phyloP scores from a whole-genome alignment of 1,139 yeast genomes.

The Protomyces gravidus region DNA sequence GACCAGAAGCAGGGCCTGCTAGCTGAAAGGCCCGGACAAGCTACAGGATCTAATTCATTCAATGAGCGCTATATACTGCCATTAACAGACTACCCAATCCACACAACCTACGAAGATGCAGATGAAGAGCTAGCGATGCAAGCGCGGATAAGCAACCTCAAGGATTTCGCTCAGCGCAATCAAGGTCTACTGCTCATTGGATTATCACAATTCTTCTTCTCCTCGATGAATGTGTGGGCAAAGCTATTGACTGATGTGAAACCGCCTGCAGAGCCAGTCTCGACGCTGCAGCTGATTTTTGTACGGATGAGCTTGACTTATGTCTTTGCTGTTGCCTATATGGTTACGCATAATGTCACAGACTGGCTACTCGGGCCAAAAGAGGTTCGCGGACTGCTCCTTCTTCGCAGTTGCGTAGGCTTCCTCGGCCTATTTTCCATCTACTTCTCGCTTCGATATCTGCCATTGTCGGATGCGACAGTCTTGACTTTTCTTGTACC shows the following conservation, averaged over 20 bases:
- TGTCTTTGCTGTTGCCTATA: conserved; percentile 25
- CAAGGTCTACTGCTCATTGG: conserved; percentile 33
- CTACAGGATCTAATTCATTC: neutral
- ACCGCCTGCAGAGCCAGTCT: conserved; percentile 48
- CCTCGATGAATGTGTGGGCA: conserved; percentile 70
- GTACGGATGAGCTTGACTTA: conserved; percentile 58
- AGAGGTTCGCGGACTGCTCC: conserved; percentile 52
- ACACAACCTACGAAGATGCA: conserved; percentile 19
- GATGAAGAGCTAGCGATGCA: conserved; percentile 6
- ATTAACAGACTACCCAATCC: conserved; percentile 15
- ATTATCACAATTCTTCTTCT: conserved; percentile 58
- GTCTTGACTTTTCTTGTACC: conserved; percentile 78
- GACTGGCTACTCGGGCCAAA: conserved; percentile 71
- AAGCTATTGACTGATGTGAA: conserved; percentile 61
- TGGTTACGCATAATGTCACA: conserved; percentile 38
- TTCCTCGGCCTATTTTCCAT: conserved; percentile 73
- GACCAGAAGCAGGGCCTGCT: neutral
- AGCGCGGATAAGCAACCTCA: neutral
- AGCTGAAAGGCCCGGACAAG: neutral
- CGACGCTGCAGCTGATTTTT: conserved; percentile 72
- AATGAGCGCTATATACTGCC: conserved; percentile 23
- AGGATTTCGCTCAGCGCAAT: conserved; percentile 23
- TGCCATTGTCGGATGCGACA: conserved; percentile 73
- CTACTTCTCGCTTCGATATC: conserved; percentile 67
- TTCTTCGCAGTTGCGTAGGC: conserved; percentile 68